These are phyloP conservation scores for Nicotiana rustica DNA, from an alignment of 305 asterid genomes.

Conservation along the genomic window DNA sequence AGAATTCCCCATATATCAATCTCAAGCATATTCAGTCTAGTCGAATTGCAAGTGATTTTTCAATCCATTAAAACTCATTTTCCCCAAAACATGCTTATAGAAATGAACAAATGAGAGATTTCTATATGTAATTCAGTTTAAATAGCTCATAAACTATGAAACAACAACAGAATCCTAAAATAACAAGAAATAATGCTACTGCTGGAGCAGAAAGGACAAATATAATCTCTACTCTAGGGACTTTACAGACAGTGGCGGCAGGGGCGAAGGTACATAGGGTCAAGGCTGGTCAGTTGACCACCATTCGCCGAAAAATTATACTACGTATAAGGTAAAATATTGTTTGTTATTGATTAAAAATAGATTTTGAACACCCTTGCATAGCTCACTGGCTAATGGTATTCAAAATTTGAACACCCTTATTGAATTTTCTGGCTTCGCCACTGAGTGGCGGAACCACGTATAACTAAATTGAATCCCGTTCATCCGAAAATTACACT, in stretches of 20 bases:
- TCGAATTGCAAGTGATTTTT: background rate
- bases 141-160: constrained; percentile 9
- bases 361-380: no score
- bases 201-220: background rate
- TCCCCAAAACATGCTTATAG: background rate
- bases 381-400: no score
- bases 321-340: no score
- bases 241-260: background rate
- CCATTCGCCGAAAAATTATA: no score
- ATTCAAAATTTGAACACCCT: no score
- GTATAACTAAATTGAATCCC: no score
- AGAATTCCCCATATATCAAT: background rate
- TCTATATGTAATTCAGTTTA: background rate
- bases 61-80: background rate
- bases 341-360: no score
- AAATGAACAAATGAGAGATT: background rate
- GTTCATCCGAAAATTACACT: no score
- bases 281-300: no score
- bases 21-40: background rate
- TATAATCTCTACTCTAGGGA: background rate
- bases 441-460: no score
- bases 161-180: background rate
- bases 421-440: no score
- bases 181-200: background rate
- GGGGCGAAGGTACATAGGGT: no score